Conservation (phyloP, 768 basidiomycete genomes). For the Boletus rufocinnamomeus region DNA sequence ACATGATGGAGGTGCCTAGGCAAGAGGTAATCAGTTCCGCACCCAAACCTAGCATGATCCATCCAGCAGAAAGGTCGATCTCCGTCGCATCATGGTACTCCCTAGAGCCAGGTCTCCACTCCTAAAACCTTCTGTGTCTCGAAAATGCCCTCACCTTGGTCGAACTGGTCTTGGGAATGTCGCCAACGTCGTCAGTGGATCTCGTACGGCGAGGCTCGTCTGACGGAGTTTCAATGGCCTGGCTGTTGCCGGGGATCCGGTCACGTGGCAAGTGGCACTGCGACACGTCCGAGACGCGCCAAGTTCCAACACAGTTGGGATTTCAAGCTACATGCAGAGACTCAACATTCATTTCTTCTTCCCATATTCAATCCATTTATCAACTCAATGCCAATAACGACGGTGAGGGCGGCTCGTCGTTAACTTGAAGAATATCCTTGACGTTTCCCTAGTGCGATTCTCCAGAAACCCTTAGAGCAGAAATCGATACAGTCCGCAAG, state of each 20-base stretch:
- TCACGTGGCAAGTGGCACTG: constrained; percentile 30
- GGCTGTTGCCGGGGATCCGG: constrained; percentile 23
- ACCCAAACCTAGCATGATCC: constrained; percentile 12
- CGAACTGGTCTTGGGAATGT: constrained; percentile 20
- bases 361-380: background rate
- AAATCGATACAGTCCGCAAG: constrained; percentile 46
- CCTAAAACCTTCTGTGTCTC: background rate
- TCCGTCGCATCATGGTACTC: background rate
- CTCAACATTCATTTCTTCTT: constrained; percentile 3
- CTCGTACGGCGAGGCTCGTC: background rate
- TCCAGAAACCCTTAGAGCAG: constrained; percentile 34
- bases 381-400: constrained; percentile 34
- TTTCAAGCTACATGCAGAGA: constrained; percentile 22
- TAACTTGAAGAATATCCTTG: background rate
- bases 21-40: constrained; percentile 17
- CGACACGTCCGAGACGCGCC: constrained; percentile 25
- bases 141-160: constrained; percentile 30
- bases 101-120: background rate
- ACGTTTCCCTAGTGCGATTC: constrained; percentile 35
- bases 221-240: constrained; percentile 24
- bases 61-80: constrained; percentile 23
- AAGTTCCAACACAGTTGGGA: constrained; percentile 14
- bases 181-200: constrained; percentile 17
- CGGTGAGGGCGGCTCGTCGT: constrained; percentile 6
- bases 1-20: constrained; percentile 57